A percentile compares a stretch with the other conserved stretches of the same genome.
phyloP scores from a whole-genome alignment of 2,329 filamentous ascomycete species.

The Aspergillus calidoustus region DNA sequence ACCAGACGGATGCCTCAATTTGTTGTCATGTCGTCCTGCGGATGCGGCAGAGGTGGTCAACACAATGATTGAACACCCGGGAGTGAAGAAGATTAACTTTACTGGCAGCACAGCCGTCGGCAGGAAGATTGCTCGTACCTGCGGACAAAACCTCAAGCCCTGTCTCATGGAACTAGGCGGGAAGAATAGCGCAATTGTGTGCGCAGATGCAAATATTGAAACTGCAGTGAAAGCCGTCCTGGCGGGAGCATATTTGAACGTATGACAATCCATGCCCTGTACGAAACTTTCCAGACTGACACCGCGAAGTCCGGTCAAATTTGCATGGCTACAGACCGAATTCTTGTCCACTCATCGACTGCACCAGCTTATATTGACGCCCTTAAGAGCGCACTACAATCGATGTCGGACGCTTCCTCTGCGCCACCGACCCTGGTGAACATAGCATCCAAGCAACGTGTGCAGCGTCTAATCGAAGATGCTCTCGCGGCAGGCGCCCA shows the following conservation, averaged over 20 bases:
- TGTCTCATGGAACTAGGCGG: conserved; percentile 80
- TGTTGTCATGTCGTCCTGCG: conserved; percentile 37
- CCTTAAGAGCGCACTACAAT: conserved; percentile 49
- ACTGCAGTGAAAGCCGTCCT: conserved; percentile 55
- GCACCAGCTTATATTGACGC: conserved; percentile 56
- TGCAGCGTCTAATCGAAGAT: conserved; percentile 34
- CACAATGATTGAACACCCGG: conserved; percentile 42
- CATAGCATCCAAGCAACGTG: conserved; percentile 50
- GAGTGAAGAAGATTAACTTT: conserved; percentile 51
- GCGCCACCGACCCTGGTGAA: conserved; percentile 49
- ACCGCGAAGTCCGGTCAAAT: conserved; percentile 67
- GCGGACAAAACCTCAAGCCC: conserved; percentile 50
- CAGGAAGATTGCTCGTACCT: conserved; percentile 43
- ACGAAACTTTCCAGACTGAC: neutral
- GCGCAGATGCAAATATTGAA: conserved; percentile 75
- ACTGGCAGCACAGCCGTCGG: conserved; percentile 52
- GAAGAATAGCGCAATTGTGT: conserved; percentile 77
- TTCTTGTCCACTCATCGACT: conserved; percentile 64
- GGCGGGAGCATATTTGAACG: conserved; percentile 40
- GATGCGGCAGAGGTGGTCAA: conserved; percentile 43
- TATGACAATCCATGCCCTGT: conserved; percentile 17
- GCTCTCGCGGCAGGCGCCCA: conserved; percentile 39
- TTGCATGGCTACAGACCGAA: conserved; percentile 80
- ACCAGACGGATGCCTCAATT: conserved; percentile 48
- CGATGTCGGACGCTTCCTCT: conserved; percentile 36